Percentiles rank a stretch among this genome's conserved stretches.
Conservation (phyloP, 345 rosid genomes). For the Schrenkiella parvula region DNA sequence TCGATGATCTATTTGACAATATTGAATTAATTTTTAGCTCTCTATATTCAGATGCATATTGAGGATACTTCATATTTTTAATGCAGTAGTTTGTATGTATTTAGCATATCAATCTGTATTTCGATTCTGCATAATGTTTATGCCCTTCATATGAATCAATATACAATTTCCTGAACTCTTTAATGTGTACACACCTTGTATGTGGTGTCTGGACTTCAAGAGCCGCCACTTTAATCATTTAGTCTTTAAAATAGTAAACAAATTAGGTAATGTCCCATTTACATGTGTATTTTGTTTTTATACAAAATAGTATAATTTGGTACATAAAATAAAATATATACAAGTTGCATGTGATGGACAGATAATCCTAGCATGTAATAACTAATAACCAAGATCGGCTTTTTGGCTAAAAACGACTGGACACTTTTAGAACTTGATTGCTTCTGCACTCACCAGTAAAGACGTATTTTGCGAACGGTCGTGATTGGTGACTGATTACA, state of each 20-base stretch:
- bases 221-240: background rate
- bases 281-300: background rate
- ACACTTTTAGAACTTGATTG: too few species aligned
- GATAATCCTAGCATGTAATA: background rate
- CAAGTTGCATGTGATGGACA: background rate
- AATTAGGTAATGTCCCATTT: background rate
- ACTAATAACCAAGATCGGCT: background rate
- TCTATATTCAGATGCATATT: too few species aligned
- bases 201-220: background rate
- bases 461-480: too few species aligned
- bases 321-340: background rate
- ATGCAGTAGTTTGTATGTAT: too few species aligned
- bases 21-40: too few species aligned
- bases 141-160: too few species aligned
- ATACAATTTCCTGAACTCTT: background rate
- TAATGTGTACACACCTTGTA: background rate
- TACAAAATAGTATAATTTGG: background rate
- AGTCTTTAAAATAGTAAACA: background rate
- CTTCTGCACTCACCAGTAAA: too few species aligned
- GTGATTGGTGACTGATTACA: background rate
- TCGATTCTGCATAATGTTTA: too few species aligned
- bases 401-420: background rate
- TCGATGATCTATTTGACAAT: too few species aligned
- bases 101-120: too few species aligned
- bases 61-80: too few species aligned